Conservation (phyloP, 306 rosid species). For the Pterocarpus santalinus region DNA sequence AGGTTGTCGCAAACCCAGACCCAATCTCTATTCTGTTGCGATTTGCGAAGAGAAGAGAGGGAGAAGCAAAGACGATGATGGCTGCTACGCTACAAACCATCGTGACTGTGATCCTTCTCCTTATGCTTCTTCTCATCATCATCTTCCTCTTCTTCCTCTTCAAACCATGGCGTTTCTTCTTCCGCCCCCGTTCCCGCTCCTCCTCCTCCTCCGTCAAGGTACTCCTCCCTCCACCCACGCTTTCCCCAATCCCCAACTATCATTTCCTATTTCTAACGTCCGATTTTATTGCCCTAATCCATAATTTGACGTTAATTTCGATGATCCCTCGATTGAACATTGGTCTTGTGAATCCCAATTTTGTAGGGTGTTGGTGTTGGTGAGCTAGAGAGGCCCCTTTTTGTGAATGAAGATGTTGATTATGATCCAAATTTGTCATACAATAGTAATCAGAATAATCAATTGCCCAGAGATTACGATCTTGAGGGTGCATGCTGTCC, state of each 20-base stretch:
- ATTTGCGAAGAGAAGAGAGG: conserved; percentile 49
- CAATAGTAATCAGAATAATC: conserved; percentile 49
- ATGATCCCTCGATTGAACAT: conserved; percentile 24
- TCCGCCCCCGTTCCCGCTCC: conserved; percentile 58
- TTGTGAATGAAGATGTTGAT: conserved; percentile 54
- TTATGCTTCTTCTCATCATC: conserved; percentile 89
- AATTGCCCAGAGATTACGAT: conserved; percentile 77
- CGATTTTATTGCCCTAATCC: conserved; percentile 32
- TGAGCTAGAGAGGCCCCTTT: conserved; percentile 90
- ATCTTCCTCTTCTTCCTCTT: conserved; percentile 74
- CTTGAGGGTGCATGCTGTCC: conserved; percentile 82
- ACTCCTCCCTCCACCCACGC: not conserved
- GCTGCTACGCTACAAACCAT: conserved; percentile 72
- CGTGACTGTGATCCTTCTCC: conserved; percentile 70
- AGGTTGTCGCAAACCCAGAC: conserved; percentile 73
- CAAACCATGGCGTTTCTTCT: conserved; percentile 96
- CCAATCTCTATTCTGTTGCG: conserved; percentile 51
- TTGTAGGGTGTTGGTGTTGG: conserved; percentile 55
- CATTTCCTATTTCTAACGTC: not conserved
- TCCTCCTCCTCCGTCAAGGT: conserved; percentile 62
- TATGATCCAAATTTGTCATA: conserved; percentile 47
- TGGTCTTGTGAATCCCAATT: conserved; percentile 20
- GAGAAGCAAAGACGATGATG: conserved; percentile 57
- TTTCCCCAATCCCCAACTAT: too few species aligned
- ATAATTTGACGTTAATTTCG: conserved; percentile 1